Evolutionary conservation across 306 rosid genomes (phyloP).

Genomic region (Mimosa bimucronata): DNA sequence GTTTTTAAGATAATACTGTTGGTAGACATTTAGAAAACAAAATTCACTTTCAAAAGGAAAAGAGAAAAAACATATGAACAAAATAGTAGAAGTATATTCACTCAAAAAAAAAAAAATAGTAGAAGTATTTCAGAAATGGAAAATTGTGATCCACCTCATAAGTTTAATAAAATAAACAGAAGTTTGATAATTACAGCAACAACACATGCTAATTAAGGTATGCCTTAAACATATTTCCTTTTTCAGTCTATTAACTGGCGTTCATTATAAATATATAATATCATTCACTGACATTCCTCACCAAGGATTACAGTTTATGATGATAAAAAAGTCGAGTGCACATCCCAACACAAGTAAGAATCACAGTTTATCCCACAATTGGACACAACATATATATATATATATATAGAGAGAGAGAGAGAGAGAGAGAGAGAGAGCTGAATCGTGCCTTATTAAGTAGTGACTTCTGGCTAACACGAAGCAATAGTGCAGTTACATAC

Average conservation of each 20-base stretch:
- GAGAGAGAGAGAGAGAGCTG: constrained; percentile 31
- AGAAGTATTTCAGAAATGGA: not conserved
- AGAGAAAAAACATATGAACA: not conserved
- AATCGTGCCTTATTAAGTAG: constrained; percentile 79
- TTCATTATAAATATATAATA: constrained; percentile 7
- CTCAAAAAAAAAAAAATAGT: no score
- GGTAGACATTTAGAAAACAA: not conserved
- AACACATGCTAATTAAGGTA: not conserved
- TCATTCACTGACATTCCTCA: not conserved
- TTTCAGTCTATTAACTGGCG: not conserved
- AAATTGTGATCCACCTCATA: not conserved
- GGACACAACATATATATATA: not conserved
- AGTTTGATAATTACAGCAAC: not conserved
- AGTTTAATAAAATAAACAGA: not conserved
- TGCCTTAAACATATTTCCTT: not conserved
- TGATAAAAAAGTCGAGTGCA: not conserved
- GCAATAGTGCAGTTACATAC: constrained; percentile 80
- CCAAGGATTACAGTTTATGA: not conserved
- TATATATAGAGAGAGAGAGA: constrained; percentile 18
- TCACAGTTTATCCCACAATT: not conserved
- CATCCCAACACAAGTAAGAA: not conserved
- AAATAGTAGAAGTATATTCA: no score
- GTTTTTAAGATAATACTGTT: not conserved
- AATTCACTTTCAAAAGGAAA: not conserved
- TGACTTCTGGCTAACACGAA: constrained; percentile 88